Base-by-base conservation (phyloP, 1,139 yeast species). In the Ogataea hybrid region DNA sequence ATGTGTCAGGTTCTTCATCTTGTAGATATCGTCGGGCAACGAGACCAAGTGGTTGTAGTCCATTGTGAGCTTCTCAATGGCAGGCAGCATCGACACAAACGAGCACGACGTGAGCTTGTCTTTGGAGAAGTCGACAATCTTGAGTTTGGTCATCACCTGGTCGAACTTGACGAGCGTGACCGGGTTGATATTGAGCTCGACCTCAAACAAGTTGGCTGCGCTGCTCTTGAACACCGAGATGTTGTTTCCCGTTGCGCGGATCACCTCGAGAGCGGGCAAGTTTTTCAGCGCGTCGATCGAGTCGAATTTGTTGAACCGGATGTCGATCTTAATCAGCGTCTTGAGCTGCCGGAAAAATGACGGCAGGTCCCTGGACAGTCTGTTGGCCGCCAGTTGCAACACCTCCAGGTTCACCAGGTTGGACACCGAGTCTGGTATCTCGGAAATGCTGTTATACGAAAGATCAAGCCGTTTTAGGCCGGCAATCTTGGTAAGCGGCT, bases 11-110 rank as follows among this genome's bases (percentile, higher is more conserved):
- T 72, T 77, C 21, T 69, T 66, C 53, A 92, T 71, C 3, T 65
- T 58, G 1, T 84, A 81, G 23, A 94, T 72, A 43, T 82, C 84
- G 3, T 75, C 70, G 0, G 98, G 97, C 20, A 92, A 64, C 18
- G 79, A 73, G 4, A 85, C 86, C 56, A 92, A 71, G 59, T 86
- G 95, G 58, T 92, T 92, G 54, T 84, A 81, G 62, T 88, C 95
- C 49, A 92, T 66, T 17, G 81, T 81, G 50, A 92, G 67, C 48
- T 79, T 84, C 57, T 87, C 96, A 41, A 89, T 69, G 48, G 79
- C 77, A 0, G 84, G 77, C 35, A 89, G 70, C 52, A 73, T 76
- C 12, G 72, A 67, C 34, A 88, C 70, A 50, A 88, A 78, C 1
- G 92, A 84, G 34, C 92, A 69, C 3, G 84, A 72, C 0, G 96